Evolutionary conservation across 768 basidiomycete genomes (phyloP), one percentile per base, ranked within the genome.

Genomic region (Tremella yokohamensis): DNA sequence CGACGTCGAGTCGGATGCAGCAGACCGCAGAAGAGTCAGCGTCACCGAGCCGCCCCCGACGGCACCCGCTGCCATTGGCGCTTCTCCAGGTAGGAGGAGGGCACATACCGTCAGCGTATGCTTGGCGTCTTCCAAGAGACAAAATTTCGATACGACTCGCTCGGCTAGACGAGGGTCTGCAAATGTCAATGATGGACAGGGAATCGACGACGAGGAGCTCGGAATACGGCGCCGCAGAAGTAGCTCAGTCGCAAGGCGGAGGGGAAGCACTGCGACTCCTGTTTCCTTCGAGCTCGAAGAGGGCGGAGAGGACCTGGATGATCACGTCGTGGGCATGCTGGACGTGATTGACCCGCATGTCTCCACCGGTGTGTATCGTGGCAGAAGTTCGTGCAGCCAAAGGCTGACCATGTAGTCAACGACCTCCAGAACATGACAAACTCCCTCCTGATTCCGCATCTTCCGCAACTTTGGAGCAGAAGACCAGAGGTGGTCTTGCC

Each of bases 311-410:
- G 69, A 71, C 24, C 86, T 90, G 68, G 83, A 85, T 59, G 87
- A 90, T 66, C 86, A 88, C 65, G 83, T 90, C 48, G 87, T 90
- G 4, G 89, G 90, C 60, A 85, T 90, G 72, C 77, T 91, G 63
- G 89, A 91, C 75, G 85, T 84, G 50, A 48, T 70, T 85, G 89
- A 90, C 70, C 83, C 85, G 1, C 83, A 87, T 66, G 83, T 91
- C 40, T 82, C 85, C 15, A 86, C 85, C 2, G 68, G 71, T 73
- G 26, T 3, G 12, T 1, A n/a, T 4, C 4, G 42, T 45, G 6
- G 15, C n/a, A 16, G 8, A 8, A 45, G 6, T 16, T 45, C n/a
- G n/a, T 8, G 8, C 3, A 29, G 49, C 39, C 9, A 47, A 45
- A 19, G 7, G 49, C 40, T 57, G 52, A 55, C 4, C 8, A 24